These are phyloP conservation scores for Capsicum pubescens DNA, from an alignment of 257 asterid species.

Conservation along the genomic window DNA sequence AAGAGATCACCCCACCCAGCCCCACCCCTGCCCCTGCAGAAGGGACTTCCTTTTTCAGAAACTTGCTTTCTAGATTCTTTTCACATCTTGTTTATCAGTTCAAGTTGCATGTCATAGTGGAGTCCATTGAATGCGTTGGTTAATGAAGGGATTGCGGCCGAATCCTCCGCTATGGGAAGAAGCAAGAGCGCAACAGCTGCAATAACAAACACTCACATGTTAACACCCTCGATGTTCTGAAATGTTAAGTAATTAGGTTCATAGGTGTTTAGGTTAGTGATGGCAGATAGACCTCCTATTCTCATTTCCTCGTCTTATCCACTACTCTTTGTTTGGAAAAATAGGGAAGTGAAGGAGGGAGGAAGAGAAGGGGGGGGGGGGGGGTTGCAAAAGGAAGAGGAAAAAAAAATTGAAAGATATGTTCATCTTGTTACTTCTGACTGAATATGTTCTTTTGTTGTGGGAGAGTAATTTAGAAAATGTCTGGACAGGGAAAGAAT, in stretches of 20 bases:
- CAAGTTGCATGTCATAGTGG: too few species aligned
- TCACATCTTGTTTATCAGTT: not conserved
- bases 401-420: not conserved
- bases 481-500: not conserved
- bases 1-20: not conserved
- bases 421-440: not conserved
- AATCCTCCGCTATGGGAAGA: too few species aligned
- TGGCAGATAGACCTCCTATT: not conserved
- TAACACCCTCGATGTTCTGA: not conserved
- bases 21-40: too few species aligned
- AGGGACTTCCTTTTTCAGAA: not conserved
- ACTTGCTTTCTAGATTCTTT: not conserved
- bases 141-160: too few species aligned
- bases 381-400: not conserved
- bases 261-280: not conserved
- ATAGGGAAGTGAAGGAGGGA: not conserved
- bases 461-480: not conserved
- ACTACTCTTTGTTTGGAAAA: not conserved
- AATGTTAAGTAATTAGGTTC: not conserved
- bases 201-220: not conserved
- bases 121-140: too few species aligned
- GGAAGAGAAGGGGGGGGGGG: too few species aligned
- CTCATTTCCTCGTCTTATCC: not conserved
- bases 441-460: not conserved
- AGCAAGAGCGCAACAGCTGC: too few species aligned